Evolutionary conservation across 2,329 filamentous ascomycete genomes (phyloP), one percentile per base, ranked within the genome.

Genomic region (Teratosphaeria viscida): DNA sequence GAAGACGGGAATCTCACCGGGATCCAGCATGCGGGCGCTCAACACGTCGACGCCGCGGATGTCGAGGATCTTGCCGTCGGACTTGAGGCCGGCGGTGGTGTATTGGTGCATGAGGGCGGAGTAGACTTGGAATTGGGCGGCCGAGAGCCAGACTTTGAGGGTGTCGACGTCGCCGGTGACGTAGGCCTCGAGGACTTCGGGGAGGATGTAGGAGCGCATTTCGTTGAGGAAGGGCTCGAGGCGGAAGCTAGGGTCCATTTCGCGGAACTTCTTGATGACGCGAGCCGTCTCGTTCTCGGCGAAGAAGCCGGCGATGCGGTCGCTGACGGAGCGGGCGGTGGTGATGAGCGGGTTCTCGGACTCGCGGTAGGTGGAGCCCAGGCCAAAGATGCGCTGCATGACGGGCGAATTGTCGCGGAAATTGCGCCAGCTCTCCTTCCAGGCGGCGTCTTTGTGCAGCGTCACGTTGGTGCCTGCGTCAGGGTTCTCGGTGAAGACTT

Each of bases 391-490:
- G 60, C 88, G 86, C 76, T 96, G 92, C 73, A 96, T 89, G 61
- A 96, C 76, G 67, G 88, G 90, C 76, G 87, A 96, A 65, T 85
- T 85, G 73, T 99, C 94, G 64, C 88, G 87, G 83, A 97, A 99
- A 57, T 94, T 89, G 69, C 87, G 85, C 94, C 94, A 99, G n/a
- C 91, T 90, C 74, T 97, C 92, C 77, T 96, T 96, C 90, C 92
- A 97, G 26, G 89, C 89, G 14, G 94, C 87, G 68, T 99, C 94
- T 77, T 99, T 99, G 81, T 99, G 94, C 0, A 99, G 74, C 0
- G 92, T 97, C 55, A 99, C 79, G 71, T 95, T 95, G 60, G 92
- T 96, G 61, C 94, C 94, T 61, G 94, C 94, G 60, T 94, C 96
- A 66, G 90, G 90, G 72, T 97, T 87, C 74, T 96, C 94, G 59